These are phyloP conservation scores for Macrophomina tecta DNA, from an alignment of 2,329 filamentous ascomycete species.

Conservation along the genomic window DNA sequence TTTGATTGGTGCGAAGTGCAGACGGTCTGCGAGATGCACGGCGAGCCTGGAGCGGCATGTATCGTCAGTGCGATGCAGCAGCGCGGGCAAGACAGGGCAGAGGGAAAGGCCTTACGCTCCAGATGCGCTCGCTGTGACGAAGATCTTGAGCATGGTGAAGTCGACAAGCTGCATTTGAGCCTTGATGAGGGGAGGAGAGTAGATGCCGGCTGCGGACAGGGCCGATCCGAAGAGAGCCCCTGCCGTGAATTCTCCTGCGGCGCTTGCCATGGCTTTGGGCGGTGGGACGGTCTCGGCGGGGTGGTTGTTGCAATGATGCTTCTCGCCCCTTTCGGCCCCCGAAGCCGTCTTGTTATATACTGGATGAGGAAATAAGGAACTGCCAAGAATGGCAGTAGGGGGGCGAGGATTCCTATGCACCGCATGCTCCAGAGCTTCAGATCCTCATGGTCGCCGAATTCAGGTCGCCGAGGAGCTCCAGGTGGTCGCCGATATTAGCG, in stretches of 20 bases:
- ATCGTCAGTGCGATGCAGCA: background rate
- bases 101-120: constrained; percentile 60
- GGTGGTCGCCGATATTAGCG: background rate
- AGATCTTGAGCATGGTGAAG: constrained; percentile 71
- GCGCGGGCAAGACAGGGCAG: constrained; percentile 16
- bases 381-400: too few relatives aligned
- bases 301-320: background rate
- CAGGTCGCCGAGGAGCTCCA: background rate
- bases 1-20: constrained; percentile 51
- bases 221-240: constrained; percentile 60
- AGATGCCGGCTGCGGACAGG: constrained; percentile 62
- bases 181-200: constrained; percentile 64
- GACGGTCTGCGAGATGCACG: constrained; percentile 54
- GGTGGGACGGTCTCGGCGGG: too few relatives aligned
- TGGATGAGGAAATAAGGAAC: too few relatives aligned
- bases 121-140: constrained; percentile 66
- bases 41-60: constrained; percentile 45
- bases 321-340: too few relatives aligned
- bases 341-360: background rate
- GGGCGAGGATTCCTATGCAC: too few relatives aligned
- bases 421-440: too few relatives aligned
- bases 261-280: background rate
- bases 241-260: constrained; percentile 7
- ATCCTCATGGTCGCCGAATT: background rate
- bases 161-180: constrained; percentile 66